Evolutionary conservation across 202 grass and related monocot genomes (phyloP).

Genomic region (Sporobolus alterniflorus): DNA sequence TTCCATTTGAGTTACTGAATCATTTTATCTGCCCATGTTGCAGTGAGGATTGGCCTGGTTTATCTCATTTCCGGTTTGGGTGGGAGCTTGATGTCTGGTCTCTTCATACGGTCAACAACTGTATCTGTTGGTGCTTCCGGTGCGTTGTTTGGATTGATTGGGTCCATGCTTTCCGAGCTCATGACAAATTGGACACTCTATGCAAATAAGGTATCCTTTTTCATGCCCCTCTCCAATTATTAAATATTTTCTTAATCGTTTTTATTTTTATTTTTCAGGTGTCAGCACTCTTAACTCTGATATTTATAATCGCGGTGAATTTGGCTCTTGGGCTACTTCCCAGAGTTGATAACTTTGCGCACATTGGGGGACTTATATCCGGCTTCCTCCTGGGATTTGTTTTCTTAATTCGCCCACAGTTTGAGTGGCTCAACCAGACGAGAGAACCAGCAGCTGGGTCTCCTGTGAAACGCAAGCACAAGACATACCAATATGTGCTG

Average conservation of each 20-base stretch:
- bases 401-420: constrained; percentile 78
- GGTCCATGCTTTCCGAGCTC: constrained; percentile 96
- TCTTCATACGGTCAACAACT: constrained; percentile 67
- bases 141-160: constrained; percentile 90
- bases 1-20: too few relatives aligned
- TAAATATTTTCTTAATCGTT: not conserved
- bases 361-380: constrained; percentile 87
- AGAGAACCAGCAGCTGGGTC: constrained; percentile 11
- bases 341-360: constrained; percentile 89
- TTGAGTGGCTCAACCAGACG: constrained; percentile 58
- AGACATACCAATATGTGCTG: constrained; percentile 74
- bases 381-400: constrained; percentile 94
- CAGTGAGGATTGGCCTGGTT: constrained; percentile 78
- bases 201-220: constrained; percentile 69
- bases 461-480: constrained; percentile 63
- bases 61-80: constrained; percentile 83
- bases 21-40: not conserved
- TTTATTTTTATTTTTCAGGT: constrained; percentile 49
- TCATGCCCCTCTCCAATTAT: not conserved
- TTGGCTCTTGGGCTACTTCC: constrained; percentile 84
- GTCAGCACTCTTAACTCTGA: constrained; percentile 61
- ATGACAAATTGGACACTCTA: constrained; percentile 94
- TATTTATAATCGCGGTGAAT: constrained; percentile 73
- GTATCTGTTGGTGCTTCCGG: constrained; percentile 89
- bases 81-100: constrained; percentile 86